Conservation (phyloP, 2,329 filamentous ascomycete species). For the Aspergillus unguis region DNA sequence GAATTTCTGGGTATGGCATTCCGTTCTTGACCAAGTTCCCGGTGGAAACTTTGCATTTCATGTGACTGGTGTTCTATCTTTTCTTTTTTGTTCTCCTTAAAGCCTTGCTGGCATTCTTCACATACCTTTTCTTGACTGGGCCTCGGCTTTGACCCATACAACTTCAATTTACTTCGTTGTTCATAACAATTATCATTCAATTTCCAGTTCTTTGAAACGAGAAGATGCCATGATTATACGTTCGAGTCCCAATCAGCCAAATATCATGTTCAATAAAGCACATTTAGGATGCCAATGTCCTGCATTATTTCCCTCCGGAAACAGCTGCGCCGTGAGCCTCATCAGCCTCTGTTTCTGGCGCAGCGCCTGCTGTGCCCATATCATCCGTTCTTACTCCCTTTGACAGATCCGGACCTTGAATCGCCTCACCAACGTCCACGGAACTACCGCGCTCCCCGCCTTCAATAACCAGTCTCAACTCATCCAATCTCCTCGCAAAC, state of each 20-base stretch:
- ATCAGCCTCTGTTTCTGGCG: background rate
- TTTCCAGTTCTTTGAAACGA: background rate
- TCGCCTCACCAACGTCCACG: background rate
- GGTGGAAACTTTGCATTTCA: background rate
- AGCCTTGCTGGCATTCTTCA: background rate
- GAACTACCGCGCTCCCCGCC: conserved; percentile 20
- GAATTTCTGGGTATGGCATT: too few relatives aligned
- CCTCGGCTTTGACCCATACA: background rate
- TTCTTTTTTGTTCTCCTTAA: background rate
- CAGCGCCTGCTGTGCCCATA: background rate
- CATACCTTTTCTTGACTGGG: background rate
- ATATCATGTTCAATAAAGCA: too few relatives aligned
- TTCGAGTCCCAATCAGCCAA: too few relatives aligned
- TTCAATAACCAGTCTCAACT: conserved; percentile 44
- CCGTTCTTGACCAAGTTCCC: too few relatives aligned
- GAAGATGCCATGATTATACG: too few relatives aligned
- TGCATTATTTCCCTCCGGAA: background rate
- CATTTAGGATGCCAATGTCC: too few relatives aligned
- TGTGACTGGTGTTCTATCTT: background rate
- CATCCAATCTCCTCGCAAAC: conserved; percentile 44
- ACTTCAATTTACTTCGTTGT: background rate
- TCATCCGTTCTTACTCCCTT: background rate
- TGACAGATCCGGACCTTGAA: background rate
- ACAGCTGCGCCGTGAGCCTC: background rate
- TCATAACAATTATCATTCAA: background rate